These are phyloP conservation scores for Pseudozyma sp. DNA, from an alignment of 1,284 basidiomycete species.

Conservation along the genomic window DNA sequence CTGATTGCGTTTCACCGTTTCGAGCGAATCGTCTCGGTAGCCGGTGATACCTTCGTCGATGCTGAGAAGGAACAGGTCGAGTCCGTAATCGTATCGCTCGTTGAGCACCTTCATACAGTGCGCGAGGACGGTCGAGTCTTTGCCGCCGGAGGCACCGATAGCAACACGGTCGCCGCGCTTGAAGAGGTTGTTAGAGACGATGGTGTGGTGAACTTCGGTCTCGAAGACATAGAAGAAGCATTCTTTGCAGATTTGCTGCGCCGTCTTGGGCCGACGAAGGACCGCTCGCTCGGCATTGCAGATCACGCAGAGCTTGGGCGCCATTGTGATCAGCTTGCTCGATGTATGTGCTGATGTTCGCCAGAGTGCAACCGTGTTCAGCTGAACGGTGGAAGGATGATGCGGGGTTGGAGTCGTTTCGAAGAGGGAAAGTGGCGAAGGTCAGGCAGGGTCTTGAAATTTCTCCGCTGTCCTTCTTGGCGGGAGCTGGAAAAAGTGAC, in stretches of 20 bases:
- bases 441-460: conserved; percentile 6
- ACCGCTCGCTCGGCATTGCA: conserved; percentile 84
- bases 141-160: conserved; percentile 97
- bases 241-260: conserved; percentile 92
- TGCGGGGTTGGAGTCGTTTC: not conserved
- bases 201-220: conserved; percentile 97
- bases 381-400: no score
- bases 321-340: conserved; percentile 16
- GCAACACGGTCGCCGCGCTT: conserved; percentile 91
- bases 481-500: not conserved
- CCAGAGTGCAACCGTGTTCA: no score
- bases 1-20: conserved; percentile 98
- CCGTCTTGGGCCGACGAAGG: conserved; percentile 94
- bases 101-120: conserved; percentile 96
- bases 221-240: conserved; percentile 98
- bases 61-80: conserved; percentile 90
- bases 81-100: conserved; percentile 89
- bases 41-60: conserved; percentile 99
- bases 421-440: not conserved
- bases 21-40: conserved; percentile 95
- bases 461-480: not conserved
- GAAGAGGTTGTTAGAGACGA: conserved; percentile 78
- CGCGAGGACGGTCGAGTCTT: conserved; percentile 98
- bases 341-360: not conserved
- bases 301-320: conserved; percentile 74